These are phyloP conservation scores for Allium cepa DNA, from an alignment of 106 monocot species.

Conservation along the genomic window DNA sequence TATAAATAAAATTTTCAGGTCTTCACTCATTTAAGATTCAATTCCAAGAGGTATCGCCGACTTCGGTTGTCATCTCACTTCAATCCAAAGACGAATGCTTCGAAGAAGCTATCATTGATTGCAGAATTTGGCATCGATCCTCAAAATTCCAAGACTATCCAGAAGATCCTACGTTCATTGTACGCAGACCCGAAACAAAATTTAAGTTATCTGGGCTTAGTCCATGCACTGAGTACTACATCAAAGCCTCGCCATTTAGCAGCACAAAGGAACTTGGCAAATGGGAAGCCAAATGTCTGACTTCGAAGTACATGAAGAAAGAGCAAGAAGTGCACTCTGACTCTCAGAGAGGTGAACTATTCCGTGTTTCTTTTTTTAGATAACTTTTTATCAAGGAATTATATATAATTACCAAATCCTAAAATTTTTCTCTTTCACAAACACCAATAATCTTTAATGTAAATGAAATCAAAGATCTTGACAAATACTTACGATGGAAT, in stretches of 20 bases:
- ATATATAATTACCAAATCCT: too few species aligned
- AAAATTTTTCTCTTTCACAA: too few species aligned
- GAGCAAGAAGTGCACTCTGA: constrained; percentile 33
- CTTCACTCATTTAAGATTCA: constrained; percentile 28
- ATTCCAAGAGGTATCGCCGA: constrained; percentile 44
- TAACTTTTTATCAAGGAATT: too few species aligned
- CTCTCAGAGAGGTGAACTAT: constrained; percentile 37
- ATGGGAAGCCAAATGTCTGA: constrained; percentile 48
- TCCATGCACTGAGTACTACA: constrained; percentile 49
- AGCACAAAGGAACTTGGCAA: constrained; percentile 31
- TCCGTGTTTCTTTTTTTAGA: too few species aligned
- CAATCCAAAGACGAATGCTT: constrained; percentile 28
- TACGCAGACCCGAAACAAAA: constrained; percentile 40
- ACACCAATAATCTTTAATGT: too few species aligned
- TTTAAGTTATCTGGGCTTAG: constrained; percentile 41
- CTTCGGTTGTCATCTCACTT: constrained; percentile 33
- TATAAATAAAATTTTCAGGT: constrained; percentile 10
- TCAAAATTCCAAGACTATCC: constrained; percentile 22
- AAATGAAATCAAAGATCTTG: too few species aligned
- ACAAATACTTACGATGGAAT: too few species aligned
- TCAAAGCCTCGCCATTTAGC: constrained; percentile 61
- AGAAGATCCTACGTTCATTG: constrained; percentile 37
- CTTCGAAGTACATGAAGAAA: constrained; percentile 16
- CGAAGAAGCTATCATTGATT: constrained; percentile 47
- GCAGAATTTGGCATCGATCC: constrained; percentile 47